Conservation (phyloP, 129 eudicot species). For the Artemisia argyi region DNA sequence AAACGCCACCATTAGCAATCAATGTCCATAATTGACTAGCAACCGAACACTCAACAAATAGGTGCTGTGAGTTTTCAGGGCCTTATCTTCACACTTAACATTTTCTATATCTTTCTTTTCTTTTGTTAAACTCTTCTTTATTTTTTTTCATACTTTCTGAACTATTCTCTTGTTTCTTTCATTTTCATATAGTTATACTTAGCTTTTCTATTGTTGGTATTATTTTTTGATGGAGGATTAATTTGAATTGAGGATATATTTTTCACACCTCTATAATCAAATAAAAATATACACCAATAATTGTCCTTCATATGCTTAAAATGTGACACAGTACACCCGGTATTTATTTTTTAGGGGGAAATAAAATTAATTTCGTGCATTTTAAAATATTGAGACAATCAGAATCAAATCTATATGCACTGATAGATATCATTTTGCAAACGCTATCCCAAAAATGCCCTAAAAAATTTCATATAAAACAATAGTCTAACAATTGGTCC, state of each 20-base stretch:
- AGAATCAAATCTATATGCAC: too few relatives aligned
- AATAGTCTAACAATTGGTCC: too few relatives aligned
- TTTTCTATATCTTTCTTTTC: neutral
- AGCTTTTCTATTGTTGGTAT: neutral
- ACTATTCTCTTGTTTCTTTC: neutral
- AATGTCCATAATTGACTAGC: too few relatives aligned
- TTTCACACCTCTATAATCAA: neutral
- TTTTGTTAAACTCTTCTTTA: neutral
- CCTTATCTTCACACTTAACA: too few relatives aligned
- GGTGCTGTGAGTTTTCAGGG: too few relatives aligned
- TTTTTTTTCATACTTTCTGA: neutral
- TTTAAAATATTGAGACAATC: too few relatives aligned
- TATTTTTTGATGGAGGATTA: neutral
- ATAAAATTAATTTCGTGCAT: neutral
- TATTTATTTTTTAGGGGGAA: neutral
- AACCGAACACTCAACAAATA: too few relatives aligned
- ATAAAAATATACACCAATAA: neutral
- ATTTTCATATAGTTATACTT: neutral
- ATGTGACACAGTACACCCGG: neutral
- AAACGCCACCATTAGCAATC: too few relatives aligned
- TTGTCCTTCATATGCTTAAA: constrained; percentile 1
- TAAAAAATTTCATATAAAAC: too few relatives aligned
- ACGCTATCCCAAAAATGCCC: too few relatives aligned
- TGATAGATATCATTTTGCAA: too few relatives aligned
- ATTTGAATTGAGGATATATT: neutral